A percentile compares a stretch with the other conserved stretches of the same genome.
These are phyloP conservation scores for Chaetomium cochliodes DNA, from an alignment of 495 filamentous ascomycete genomes.

Conservation along the genomic window DNA sequence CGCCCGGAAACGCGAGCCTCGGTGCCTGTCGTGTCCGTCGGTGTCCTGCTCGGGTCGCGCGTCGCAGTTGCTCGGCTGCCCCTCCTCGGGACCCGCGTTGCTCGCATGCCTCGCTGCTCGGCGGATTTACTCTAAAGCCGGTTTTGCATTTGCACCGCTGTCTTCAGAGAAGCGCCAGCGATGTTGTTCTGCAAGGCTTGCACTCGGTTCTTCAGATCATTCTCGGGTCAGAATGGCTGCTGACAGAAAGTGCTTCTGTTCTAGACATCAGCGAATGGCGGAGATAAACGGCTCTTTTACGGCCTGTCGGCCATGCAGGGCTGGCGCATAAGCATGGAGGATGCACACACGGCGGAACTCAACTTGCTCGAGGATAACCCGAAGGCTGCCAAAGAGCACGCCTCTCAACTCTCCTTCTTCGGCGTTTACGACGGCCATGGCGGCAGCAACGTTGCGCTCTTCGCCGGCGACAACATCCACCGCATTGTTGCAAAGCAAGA, in stretches of 20 bases:
- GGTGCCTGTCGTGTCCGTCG: background rate
- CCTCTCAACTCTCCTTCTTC: constrained; percentile 86
- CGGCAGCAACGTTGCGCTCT: constrained; percentile 92
- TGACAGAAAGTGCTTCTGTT: constrained; percentile 22
- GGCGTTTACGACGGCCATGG: constrained; percentile 98
- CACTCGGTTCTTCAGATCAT: background rate
- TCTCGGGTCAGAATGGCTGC: constrained; percentile 10
- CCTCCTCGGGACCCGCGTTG: background rate
- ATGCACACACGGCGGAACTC: constrained; percentile 84
- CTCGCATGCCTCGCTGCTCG: constrained; percentile 8
- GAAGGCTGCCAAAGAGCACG: constrained; percentile 58
- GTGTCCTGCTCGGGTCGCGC: background rate
- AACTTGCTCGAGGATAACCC: constrained; percentile 70
- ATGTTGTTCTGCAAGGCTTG: background rate
- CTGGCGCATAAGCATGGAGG: constrained; percentile 99
- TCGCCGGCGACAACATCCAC: constrained; percentile 89
- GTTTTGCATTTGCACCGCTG: background rate
- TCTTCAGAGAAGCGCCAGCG: background rate
- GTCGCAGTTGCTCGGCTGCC: constrained; percentile 2
- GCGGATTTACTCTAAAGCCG: background rate
- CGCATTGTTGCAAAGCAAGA: constrained; percentile 93
- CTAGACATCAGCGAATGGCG: constrained; percentile 82
- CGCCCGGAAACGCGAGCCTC: background rate
- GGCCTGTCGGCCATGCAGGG: constrained; percentile 98
- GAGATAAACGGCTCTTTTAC: constrained; percentile 88